Evolutionary conservation across 116 monocot species (phyloP), one percentile per base, ranked within the genome.

Genomic region (Cymodocea nodosa): DNA sequence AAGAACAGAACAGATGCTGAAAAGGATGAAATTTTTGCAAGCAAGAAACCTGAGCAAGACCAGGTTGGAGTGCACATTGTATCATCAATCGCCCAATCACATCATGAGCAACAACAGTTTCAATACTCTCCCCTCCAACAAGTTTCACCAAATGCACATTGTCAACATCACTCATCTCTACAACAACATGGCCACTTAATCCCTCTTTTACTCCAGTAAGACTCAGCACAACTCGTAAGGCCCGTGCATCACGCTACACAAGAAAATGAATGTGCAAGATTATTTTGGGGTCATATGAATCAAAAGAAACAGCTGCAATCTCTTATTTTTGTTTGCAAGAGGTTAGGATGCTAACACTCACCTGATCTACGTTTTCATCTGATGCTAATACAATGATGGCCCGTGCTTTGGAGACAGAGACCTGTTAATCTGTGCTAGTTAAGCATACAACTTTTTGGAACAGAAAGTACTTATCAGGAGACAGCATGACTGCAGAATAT

Each of bases 61-160:
- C 93, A 63, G 93, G 93, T 78, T 93, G 93, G 64, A 89, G 83
- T 50, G 89, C 93, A 65, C 93, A 89, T 52, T 86, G 85, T 71
- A 89, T 93, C 93, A 93, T 93, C 77, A 93, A 72, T 51, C 93
- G 93, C 17, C 86, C 93, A 71, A 93, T 93, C 36, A 93, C 93
- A 76, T 93, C 93, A 82, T 89, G 93, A 81, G 93, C 93, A 70
- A 93, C 93, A 64, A 93, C 86, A 18, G 93, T 89, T 80, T 93
- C 89, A 74, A 93, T 89, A 15, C 81, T 79, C 65, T 84, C 84
- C 16, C 89, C 93, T 70, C 93, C 93, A 52, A 93, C 93, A 75
- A 93, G 81, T 64, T 88, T 88, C 39, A 93, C 89, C 73, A 93
- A 79, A 74, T 84, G 93, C 49, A 88, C 93, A 79, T 93, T 93